phyloP scores from a whole-genome alignment of 1,284 basidiomycete species.

The Ustanciosporium gigantosporum region DNA sequence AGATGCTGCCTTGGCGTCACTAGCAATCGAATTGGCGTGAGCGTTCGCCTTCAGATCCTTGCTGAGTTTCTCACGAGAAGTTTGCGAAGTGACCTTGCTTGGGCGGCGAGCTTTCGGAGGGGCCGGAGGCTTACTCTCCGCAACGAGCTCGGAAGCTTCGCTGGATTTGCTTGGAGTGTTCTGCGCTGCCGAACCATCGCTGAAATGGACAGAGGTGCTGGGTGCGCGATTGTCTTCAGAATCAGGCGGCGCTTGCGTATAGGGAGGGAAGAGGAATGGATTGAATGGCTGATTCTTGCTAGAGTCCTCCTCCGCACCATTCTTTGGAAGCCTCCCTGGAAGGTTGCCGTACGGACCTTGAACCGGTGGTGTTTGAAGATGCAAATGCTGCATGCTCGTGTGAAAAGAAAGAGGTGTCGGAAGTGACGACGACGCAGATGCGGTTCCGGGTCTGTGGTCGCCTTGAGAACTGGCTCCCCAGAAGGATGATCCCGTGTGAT shows the following conservation, averaged over 20 bases:
- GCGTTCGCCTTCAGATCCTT: slow-evolving; percentile 19
- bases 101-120: slow-evolving; percentile 11
- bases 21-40: background rate
- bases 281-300: slow-evolving; percentile 21
- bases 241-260: slow-evolving; percentile 10
- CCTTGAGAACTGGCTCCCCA: slow-evolving; percentile 4
- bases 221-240: no score
- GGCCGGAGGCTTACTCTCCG: slow-evolving; percentile 5
- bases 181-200: background rate
- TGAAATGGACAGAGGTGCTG: background rate
- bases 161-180: slow-evolving; percentile 8
- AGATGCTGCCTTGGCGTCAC: slow-evolving; percentile 8
- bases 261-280: slow-evolving; percentile 37
- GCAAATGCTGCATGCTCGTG: slow-evolving; percentile 38
- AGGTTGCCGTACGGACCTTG: no score
- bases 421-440: slow-evolving; percentile 24
- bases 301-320: slow-evolving; percentile 1
- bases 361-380: slow-evolving; percentile 35
- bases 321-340: no score
- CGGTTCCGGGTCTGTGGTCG: slow-evolving; percentile 4
- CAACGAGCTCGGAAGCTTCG: slow-evolving; percentile 11
- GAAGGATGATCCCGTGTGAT: slow-evolving; percentile 1
- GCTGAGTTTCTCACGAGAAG: slow-evolving; percentile 6
- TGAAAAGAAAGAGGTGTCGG: slow-evolving; percentile 34
- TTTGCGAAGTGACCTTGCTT: slow-evolving; percentile 21